Conservation (phyloP, 768 basidiomycete genomes). For the Termitomyces sp. region DNA sequence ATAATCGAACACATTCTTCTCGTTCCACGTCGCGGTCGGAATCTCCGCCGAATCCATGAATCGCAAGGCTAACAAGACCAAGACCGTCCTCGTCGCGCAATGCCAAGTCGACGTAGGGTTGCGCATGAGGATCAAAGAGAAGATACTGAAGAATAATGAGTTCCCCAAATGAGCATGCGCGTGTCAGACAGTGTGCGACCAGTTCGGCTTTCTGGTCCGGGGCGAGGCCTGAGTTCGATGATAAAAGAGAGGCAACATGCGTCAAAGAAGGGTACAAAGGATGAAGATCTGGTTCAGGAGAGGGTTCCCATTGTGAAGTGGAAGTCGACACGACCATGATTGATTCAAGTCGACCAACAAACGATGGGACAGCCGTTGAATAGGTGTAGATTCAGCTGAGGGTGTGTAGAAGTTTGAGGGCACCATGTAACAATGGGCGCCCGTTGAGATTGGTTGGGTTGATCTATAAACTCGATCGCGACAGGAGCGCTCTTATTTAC, state of each 20-base stretch:
- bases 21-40: slow-evolving; percentile 82
- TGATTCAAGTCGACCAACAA: background rate
- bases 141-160: slow-evolving; percentile 66
- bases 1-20: slow-evolving; percentile 81
- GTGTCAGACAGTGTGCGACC: slow-evolving; percentile 66
- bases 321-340: slow-evolving; percentile 9
- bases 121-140: slow-evolving; percentile 61
- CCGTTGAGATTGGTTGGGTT: background rate
- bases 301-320: slow-evolving; percentile 42
- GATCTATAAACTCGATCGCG: slow-evolving; percentile 1
- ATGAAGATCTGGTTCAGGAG: slow-evolving; percentile 74
- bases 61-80: slow-evolving; percentile 68
- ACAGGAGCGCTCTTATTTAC: background rate
- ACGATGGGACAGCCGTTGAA: background rate
- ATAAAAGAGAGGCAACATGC: slow-evolving; percentile 58
- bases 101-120: slow-evolving; percentile 59
- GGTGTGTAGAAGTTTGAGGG: background rate
- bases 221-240: slow-evolving; percentile 60
- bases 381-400: background rate
- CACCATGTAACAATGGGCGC: slow-evolving; percentile 6
- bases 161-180: slow-evolving; percentile 78
- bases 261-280: slow-evolving; percentile 69
- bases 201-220: slow-evolving; percentile 65
- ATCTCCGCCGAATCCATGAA: slow-evolving; percentile 79
- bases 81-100: slow-evolving; percentile 83